Evolutionary conservation across 306 rosid genomes (phyloP), one percentile per base, ranked within the genome.

Genomic region (Albizia julibrissin): DNA sequence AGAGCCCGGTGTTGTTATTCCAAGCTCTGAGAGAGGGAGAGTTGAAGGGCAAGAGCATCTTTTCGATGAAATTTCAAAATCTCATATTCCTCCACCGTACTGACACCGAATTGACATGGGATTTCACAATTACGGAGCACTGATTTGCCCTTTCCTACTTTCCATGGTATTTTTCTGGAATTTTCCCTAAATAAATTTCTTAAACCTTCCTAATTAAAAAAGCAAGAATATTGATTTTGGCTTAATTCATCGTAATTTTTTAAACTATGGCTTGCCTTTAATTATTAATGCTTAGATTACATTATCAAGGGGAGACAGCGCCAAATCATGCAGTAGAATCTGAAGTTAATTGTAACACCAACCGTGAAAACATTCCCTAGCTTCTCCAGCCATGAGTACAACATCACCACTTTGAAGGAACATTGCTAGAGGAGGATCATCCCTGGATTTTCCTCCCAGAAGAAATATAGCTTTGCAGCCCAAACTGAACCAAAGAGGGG

Each of bases 381-480:
- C 96, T 86, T 92, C 94, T 72, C 97, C 94, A 6, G 94, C 99
- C 99, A 95, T 95, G 69, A 95, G 98, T 80, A 95, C 91, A 66
- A 87, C 93, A 88, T 95, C 99, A 65, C 99, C 99, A 42, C 98
- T 95, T 78, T 91, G 94, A 85, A 95, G 98, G 82, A 92, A 92
- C 99, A 93, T 92, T 80, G 99, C 94, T 50, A 87, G 4, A 1
- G 96, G 98, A 86, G 89, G 82, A 82, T 95, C 98, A 84, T 93
- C 91, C 83, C 91, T 91, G 39, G 89, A 83, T 90, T 93, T 93
- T 78, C 98, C 97, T 61, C 99, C 98, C 83, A 95, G 76, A 72
- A 95, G 97, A 75, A 95, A 95, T 83, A 95, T 92, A 62, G 97
- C 96, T 88, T 92, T 93, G 89, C 99, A 95, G 31, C 99, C 98